phyloP scores from a whole-genome alignment of 768 basidiomycete genomes.

The Panaeolus cyanescens region DNA sequence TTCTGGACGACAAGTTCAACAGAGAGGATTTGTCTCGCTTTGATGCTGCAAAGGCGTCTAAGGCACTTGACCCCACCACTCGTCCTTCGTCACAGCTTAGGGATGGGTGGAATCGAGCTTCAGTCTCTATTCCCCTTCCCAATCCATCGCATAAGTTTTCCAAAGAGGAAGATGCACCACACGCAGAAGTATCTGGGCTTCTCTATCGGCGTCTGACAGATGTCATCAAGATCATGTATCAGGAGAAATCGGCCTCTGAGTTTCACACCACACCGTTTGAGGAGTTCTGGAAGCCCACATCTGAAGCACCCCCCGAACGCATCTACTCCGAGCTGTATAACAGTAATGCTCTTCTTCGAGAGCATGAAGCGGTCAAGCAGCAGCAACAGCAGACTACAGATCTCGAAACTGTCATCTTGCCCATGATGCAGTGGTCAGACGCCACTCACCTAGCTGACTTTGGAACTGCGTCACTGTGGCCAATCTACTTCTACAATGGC shows the following conservation, averaged over 20 bases:
- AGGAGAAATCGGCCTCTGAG: not conserved
- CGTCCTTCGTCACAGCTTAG: not conserved
- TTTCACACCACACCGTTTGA: constrained; percentile 27
- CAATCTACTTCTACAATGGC: constrained; percentile 34
- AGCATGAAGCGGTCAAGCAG: constrained; percentile 12
- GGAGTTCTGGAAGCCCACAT: constrained; percentile 22
- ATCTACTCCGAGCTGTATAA: constrained; percentile 22
- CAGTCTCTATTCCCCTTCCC: not conserved
- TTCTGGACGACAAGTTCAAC: not conserved
- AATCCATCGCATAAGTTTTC: not conserved
- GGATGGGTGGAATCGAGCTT: not conserved
- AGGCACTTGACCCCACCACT: not conserved
- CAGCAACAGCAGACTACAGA: constrained; percentile 10
- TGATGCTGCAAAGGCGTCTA: not conserved
- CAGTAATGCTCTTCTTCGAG: constrained; percentile 17
- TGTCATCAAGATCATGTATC: not conserved
- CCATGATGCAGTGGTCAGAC: constrained; percentile 11
- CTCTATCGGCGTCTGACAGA: not conserved
- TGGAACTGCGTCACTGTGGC: not conserved
- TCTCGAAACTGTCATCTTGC: constrained; percentile 16
- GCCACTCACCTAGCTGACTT: not conserved
- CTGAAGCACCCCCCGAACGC: constrained; percentile 11
- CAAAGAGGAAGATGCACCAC: not conserved
- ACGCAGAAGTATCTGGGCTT: not conserved
- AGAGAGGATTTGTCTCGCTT: not conserved